These are phyloP conservation scores for Dactylorhiza incarnata DNA, from an alignment of 106 monocot species.

Conservation along the genomic window DNA sequence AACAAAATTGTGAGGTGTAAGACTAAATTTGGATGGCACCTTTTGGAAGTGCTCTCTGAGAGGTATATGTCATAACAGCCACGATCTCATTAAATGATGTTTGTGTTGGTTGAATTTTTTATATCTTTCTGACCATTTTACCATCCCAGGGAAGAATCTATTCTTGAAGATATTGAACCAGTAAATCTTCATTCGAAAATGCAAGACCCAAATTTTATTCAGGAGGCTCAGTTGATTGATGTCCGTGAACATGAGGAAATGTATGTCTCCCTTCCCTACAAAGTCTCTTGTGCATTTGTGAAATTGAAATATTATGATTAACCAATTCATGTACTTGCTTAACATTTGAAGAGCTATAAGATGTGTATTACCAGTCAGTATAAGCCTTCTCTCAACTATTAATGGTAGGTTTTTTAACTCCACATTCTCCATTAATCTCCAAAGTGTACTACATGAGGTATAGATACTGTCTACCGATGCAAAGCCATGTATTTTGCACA, in stretches of 20 bases:
- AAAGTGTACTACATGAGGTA: background rate
- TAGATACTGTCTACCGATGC: background rate
- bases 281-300: background rate
- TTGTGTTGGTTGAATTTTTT: background rate
- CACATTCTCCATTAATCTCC: too few species aligned
- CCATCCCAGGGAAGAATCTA: conserved; percentile 50
- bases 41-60: conserved; percentile 88
- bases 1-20: conserved; percentile 95
- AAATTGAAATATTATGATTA: background rate
- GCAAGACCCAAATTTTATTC: conserved; percentile 76
- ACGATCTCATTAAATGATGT: background rate
- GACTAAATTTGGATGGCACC: conserved; percentile 91
- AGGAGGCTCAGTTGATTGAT: conserved; percentile 93
- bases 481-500: background rate
- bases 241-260: conserved; percentile 97
- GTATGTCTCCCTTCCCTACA: conserved; percentile 33
- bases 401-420: too few species aligned
- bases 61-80: conserved; percentile 32
- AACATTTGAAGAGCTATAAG: background rate
- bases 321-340: background rate
- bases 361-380: background rate
- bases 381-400: background rate
- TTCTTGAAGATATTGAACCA: conserved; percentile 67
- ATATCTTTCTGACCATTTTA: conserved; percentile 8
- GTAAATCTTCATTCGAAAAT: conserved; percentile 77